Base-by-base conservation (phyloP, 2,329 filamentous ascomycete genomes). In the Ceratocystis destructans region DNA sequence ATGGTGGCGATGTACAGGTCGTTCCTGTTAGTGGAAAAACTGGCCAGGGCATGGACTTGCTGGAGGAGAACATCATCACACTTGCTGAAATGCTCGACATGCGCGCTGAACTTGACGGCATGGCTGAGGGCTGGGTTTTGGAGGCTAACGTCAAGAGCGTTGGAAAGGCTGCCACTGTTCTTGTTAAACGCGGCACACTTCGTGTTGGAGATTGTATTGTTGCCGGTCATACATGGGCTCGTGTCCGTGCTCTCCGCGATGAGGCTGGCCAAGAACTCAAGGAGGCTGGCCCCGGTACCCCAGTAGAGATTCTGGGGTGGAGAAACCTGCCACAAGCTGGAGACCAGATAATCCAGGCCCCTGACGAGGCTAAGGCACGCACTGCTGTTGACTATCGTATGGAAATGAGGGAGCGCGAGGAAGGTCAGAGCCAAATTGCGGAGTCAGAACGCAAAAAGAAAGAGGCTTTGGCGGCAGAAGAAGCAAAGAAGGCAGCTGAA, bases 251-350 rank as follows among this genome's bases (percentile, higher is more conserved):
- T 44, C 79, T 99, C 25, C 85, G 86, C 31, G 96, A 96, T 73
- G 93, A 97, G 77, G 87, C 87, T 3, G 93, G 94, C 22, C 76
- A 81, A 1, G 80, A 86, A 12, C 78, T 97, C 17, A 71, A 79
- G 0, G 86, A 90, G 74, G 92, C 90, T 15, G 84, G 86, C 0
- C 95, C 94, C 0, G 94, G 94, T 45, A 94, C 87, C 33, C 91
- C 95, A 0, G 89, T 96, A 2, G 90, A 97, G 75, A 84, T 99
- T 22, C 85, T 96, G 69, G 94, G 94, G n/a, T 99, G 94, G 94
- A 86, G 87, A 71, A 88, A 90, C 45, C 75, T 83, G 5, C 93
- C 94, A 0, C 81, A 83, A 28, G 93, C 94, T 0, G 95, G 95
- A 62, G 89, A 95, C 71, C 85, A 90, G 77, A 87, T 96, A 7